Percentiles rank a stretch among this genome's conserved stretches.
phyloP scores from a whole-genome alignment of 1,284 basidiomycete genomes.

The Butyriboletus appendiculatus region DNA sequence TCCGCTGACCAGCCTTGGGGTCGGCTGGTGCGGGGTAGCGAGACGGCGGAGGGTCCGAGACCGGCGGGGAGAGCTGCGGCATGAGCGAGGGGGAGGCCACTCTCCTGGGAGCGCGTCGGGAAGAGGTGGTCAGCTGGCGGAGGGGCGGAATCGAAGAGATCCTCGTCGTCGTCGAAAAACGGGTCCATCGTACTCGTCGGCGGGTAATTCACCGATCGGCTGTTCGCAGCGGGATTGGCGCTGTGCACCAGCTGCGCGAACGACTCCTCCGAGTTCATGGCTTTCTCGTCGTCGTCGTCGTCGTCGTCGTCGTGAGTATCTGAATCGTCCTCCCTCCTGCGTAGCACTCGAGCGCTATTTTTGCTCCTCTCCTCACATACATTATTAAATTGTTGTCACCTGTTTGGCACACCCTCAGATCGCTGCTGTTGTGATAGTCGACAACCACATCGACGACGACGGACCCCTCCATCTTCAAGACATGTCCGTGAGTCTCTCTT shows the following conservation, averaged over 20 bases:
- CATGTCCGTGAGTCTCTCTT: constrained; percentile 26
- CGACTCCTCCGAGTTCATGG: constrained; percentile 51
- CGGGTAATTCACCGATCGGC: constrained; percentile 40
- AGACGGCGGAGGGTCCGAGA: constrained; percentile 43
- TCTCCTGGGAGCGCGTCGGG: constrained; percentile 71
- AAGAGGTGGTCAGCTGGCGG: constrained; percentile 28
- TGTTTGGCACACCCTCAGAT: constrained; percentile 9
- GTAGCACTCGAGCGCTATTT: too few relatives aligned
- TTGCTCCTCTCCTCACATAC: constrained; percentile 14
- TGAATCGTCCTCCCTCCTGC: too few relatives aligned
- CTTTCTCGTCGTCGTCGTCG: constrained; percentile 1
- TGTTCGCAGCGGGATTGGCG: constrained; percentile 63
- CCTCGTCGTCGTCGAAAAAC: constrained; percentile 79
- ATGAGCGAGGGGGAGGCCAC: constrained; percentile 59
- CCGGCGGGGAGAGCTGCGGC: constrained; percentile 65
- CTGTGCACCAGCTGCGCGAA: constrained; percentile 72
- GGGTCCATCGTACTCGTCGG: constrained; percentile 56
- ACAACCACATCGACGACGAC: constrained; percentile 1
- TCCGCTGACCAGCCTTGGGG: constrained; percentile 69
- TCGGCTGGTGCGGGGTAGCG: constrained; percentile 42
- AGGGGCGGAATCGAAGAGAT: constrained; percentile 11
- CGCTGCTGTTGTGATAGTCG: neutral
- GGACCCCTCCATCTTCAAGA: constrained; percentile 1
- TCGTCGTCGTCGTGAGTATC: neutral
- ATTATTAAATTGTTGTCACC: neutral